These are phyloP conservation scores for Colletotrichum endophyticum DNA, from an alignment of 2,329 filamentous ascomycete genomes.

Conservation along the genomic window DNA sequence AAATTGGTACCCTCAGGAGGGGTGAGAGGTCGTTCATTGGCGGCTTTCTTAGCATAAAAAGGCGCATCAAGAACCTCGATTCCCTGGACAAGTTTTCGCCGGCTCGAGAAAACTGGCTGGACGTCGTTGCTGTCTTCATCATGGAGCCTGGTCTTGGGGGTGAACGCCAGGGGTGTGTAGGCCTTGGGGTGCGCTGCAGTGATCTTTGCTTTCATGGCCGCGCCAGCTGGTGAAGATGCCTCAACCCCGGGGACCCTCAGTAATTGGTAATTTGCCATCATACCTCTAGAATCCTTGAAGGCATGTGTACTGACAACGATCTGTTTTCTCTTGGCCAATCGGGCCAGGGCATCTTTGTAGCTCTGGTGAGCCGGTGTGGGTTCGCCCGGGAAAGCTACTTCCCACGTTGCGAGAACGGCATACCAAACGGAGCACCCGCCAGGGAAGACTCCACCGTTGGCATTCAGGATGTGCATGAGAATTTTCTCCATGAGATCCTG, in stretches of 20 bases:
- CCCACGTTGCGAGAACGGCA: constrained; percentile 50
- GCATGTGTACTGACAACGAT: constrained; percentile 48
- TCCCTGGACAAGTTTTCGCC: constrained; percentile 39
- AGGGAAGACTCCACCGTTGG: constrained; percentile 53
- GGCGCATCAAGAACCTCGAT: constrained; percentile 56
- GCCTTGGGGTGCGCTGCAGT: constrained; percentile 44
- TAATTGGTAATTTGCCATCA: constrained; percentile 48
- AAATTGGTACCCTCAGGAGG: not conserved
- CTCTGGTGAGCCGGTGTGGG: constrained; percentile 44
- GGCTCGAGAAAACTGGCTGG: constrained; percentile 22
- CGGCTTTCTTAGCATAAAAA: constrained; percentile 43
- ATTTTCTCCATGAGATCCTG: not conserved
- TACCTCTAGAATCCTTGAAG: constrained; percentile 45
- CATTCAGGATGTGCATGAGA: constrained; percentile 43
- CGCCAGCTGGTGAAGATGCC: constrained; percentile 45
- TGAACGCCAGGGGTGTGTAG: constrained; percentile 46
- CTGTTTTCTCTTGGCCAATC: constrained; percentile 38
- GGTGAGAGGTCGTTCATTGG: not conserved
- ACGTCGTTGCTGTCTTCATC: constrained; percentile 22
- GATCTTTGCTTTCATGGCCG: constrained; percentile 49
- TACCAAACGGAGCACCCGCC: constrained; percentile 55
- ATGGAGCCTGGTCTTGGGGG: constrained; percentile 23
- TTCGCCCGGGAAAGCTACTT: constrained; percentile 41
- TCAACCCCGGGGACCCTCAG: constrained; percentile 47
- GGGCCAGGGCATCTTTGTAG: constrained; percentile 41